phyloP scores from a whole-genome alignment of 345 rosid genomes.

The Brassica juncea region DNA sequence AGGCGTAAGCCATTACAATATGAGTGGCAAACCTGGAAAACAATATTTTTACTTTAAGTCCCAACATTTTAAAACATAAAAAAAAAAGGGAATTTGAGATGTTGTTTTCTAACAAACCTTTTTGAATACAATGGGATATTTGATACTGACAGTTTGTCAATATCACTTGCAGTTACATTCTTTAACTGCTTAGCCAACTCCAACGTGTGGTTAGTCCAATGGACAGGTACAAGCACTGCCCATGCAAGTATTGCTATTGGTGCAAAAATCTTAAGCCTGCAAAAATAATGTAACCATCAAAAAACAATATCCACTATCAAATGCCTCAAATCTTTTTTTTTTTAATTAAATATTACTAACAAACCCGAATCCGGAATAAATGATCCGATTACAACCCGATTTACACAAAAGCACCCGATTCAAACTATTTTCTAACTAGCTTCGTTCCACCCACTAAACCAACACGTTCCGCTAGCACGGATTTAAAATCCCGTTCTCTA shows the following conservation, averaged over 20 bases:
- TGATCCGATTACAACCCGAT: too few relatives aligned
- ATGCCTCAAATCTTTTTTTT: background rate
- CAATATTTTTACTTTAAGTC: background rate
- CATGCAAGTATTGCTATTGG: conserved; percentile 78
- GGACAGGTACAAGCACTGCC: conserved; percentile 78
- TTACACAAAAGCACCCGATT: too few relatives aligned
- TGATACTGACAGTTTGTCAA: conserved; percentile 89
- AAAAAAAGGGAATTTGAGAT: background rate
- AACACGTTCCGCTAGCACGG: too few relatives aligned
- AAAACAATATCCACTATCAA: background rate
- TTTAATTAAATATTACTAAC: too few relatives aligned
- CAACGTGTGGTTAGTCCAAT: conserved; percentile 61
- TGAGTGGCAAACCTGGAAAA: conserved; percentile 80
- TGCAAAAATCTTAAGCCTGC: conserved; percentile 85
- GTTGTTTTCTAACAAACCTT: conserved; percentile 47
- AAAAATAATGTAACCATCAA: conserved; percentile 4
- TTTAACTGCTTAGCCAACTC: conserved; percentile 35
- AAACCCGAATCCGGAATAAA: too few relatives aligned
- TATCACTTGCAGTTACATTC: conserved; percentile 76
- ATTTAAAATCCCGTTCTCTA: too few relatives aligned
- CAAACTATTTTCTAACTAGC: too few relatives aligned
- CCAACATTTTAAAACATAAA: background rate
- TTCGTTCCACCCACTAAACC: too few relatives aligned
- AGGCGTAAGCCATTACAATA: conserved; percentile 75
- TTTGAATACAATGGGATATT: conserved; percentile 64